Base-by-base conservation (phyloP, 2,329 filamentous ascomycete genomes). In the Clonostachys sp. region DNA sequence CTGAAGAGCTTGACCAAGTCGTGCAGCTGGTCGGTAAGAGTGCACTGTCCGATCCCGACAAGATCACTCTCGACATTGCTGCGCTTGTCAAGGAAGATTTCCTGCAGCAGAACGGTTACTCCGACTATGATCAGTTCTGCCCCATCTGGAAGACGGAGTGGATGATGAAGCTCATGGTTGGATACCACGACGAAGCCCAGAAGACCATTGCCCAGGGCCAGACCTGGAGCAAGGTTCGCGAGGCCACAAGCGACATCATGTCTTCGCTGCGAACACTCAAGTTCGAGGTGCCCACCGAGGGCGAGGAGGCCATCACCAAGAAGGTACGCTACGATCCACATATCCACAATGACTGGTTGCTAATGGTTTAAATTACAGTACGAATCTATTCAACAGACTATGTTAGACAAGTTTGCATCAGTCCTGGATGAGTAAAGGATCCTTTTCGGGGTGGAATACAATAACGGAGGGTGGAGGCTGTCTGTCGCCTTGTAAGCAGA, bases 91-190 rank as follows among this genome's bases (percentile, higher is more conserved):
- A 99, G 82, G 94, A 99, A 64, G 94, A 99, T 67, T 99, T 99
- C 75, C 68, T 99, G 65, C 94, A 99, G 73, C 94, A 99, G 70
- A 99, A 99, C 74, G 94, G 94, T 53, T 99, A 99, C 82, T 94
- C 88, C 57, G 90, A 97, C 71, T 97, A 99, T 67, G 94, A 99
- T 65, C 91, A 97, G 74, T 99, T 95, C 83, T 99, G 94, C 65
- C 94, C 94, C 44, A 81, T 99, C 62, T 99, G 94, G 94, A 99
- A 99, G 86, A 99, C 94, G 0, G 88, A 95, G 68, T 99, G 94
- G 86, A 97, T 99, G 94, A 99, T 99, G 94, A 96, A 95, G 81
- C 87, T 90, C 54, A 97, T 99, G 84, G 89, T 99, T 78, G 89
- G 86, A 49, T 99, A 92, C 81, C 90, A 96, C 66, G 95, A 99